Evolutionary conservation across 257 asterid genomes (phyloP), one percentile per base, ranked within the genome.

Genomic region (Paraleonurus japonicus): DNA sequence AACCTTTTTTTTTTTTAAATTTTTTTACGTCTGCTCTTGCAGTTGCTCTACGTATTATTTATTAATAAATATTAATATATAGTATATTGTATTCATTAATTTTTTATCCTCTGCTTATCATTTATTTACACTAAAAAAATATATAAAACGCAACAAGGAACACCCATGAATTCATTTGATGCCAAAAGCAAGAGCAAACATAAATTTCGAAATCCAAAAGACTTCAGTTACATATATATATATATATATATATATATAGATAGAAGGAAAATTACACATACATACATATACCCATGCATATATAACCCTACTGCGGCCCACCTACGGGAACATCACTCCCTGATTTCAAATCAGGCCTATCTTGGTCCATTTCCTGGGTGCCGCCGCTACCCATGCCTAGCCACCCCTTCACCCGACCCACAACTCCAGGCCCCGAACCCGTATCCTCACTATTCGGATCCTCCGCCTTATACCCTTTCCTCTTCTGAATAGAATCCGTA

Each of bases 341-440:
- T 0, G 54, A 4, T 16, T n/a, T n/a, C n/a, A n/a, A n/a, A n/a
- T n/a, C n/a, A n/a, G n/a, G 54, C 12, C 2, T 0, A 47, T 32
- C 50, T 2, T 67, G 67, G 45, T 69, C 45, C 2, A 66, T 70
- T 4, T 73, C 54, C 24, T 79, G 78, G 26, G 60, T 30, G 26
- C 81, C 87, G 20, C 82, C 88, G 4, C 83, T 84, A 7, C 83
- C 83, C 84, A 81, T 85, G 9, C 87, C 81, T 0, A 86, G 76
- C 98, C 96, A 92, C 16, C 79, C 91, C 71, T 78, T 88, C 2
- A 92, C 33, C 74, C 76, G 73, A 61, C 79, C 87, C 72, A 85
- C 85, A 47, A 86, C 77, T 1, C 89, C 80, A 0, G 80, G 82
- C 7, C 85, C 90, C 1, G 77, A 19, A 53, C 84, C 90, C 1